phyloP scores from a whole-genome alignment of 352 stramenopile species.

The Phytophthora fragariae region DNA sequence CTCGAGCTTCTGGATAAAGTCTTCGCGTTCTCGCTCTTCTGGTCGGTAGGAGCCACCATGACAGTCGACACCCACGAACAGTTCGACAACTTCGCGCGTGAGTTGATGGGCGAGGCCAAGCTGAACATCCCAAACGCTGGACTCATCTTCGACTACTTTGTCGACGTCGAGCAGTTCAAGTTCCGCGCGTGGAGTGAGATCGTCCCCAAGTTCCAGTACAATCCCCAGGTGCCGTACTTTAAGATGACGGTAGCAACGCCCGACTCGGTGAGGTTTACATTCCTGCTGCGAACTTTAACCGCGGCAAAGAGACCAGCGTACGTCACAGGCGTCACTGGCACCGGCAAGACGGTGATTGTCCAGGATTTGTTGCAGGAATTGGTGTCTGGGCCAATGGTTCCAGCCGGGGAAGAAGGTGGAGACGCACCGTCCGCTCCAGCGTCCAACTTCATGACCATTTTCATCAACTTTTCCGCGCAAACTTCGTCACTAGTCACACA shows the following conservation, averaged over 20 bases:
- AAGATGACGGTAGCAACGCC: conserved; percentile 84
- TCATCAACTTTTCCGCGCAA: conserved; percentile 94
- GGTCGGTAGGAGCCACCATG: conserved; percentile 91
- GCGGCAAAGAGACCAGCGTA: conserved; percentile 84
- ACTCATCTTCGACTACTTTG: conserved; percentile 89
- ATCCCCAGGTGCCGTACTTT: conserved; percentile 66
- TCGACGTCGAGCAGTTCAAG: conserved; percentile 62
- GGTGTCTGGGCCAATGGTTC: conserved; percentile 31
- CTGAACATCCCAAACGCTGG: conserved; percentile 66
- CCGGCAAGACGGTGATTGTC: conserved; percentile 91
- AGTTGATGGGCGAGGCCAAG: conserved; percentile 57
- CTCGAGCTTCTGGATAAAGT: conserved; percentile 73
- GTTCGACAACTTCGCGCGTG: conserved; percentile 86
- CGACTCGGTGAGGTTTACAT: conserved; percentile 79
- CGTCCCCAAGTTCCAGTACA: conserved; percentile 78
- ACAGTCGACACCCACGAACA: conserved; percentile 71
- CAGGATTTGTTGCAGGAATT: conserved; percentile 79
- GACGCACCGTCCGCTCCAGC: conserved; percentile 28
- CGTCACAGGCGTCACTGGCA: conserved; percentile 90
- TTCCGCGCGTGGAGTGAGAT: conserved; percentile 71
- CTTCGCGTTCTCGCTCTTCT: conserved; percentile 93
- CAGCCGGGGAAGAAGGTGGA: conserved; percentile 29
- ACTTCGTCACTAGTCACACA: conserved; percentile 92
- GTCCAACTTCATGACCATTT: conserved; percentile 75
- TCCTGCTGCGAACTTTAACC: conserved; percentile 59